These are phyloP conservation scores for Nakazawaea laoshanensis DNA, from an alignment of 805 yeast species.

Conservation along the genomic window DNA sequence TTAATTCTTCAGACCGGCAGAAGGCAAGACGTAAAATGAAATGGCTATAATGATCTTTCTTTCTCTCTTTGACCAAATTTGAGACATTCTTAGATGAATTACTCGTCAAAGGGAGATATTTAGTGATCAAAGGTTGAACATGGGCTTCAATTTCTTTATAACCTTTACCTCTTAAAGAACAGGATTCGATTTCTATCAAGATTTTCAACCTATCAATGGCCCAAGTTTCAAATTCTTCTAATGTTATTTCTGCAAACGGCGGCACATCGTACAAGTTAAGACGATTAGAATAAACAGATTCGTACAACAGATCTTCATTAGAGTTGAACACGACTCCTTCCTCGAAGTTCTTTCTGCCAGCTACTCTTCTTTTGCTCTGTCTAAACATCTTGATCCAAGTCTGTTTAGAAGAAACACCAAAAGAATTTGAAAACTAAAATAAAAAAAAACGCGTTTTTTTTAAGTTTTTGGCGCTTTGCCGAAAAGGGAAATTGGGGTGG, in stretches of 20 bases:
- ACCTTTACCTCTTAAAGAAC: slow-evolving; percentile 53
- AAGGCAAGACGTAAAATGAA: slow-evolving; percentile 83
- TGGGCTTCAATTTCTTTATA: slow-evolving; percentile 56
- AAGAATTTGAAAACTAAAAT: not conserved
- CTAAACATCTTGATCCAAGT: slow-evolving; percentile 47
- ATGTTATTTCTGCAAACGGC: slow-evolving; percentile 78
- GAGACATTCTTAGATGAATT: slow-evolving; percentile 28
- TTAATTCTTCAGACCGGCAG: slow-evolving; percentile 76
- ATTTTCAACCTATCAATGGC: slow-evolving; percentile 86
- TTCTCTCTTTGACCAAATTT: slow-evolving; percentile 47
- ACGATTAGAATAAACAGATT: slow-evolving; percentile 43
- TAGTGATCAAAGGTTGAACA: slow-evolving; percentile 57
- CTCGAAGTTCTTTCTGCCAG: slow-evolving; percentile 62
- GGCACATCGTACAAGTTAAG: slow-evolving; percentile 70
- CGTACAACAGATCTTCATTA: slow-evolving; percentile 25
- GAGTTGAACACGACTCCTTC: slow-evolving; percentile 21
- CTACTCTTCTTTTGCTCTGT: slow-evolving; percentile 64
- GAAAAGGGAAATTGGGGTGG: too few relatives aligned
- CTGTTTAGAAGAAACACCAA: not conserved
- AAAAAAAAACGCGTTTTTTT: not conserved
- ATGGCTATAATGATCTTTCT: slow-evolving; percentile 90
- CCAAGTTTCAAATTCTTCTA: slow-evolving; percentile 93
- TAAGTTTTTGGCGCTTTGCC: not conserved
- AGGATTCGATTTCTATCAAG: slow-evolving; percentile 76
- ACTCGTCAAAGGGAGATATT: slow-evolving; percentile 55